phyloP scores from a whole-genome alignment of 2,329 filamentous ascomycete species.

The Pezicula radicicola region DNA sequence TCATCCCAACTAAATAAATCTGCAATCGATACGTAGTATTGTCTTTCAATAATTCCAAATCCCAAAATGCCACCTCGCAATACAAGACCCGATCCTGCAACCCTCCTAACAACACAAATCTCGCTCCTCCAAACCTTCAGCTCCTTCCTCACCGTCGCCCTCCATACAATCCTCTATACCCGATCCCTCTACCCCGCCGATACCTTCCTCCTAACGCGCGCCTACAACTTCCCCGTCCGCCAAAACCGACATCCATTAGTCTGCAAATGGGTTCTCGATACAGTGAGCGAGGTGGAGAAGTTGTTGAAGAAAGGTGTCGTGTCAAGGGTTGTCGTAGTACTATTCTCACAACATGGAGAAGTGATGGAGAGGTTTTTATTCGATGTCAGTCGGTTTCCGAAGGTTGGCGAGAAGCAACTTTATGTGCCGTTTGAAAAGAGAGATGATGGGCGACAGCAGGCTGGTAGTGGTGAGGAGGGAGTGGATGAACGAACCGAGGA shows the following conservation, averaged over 20 bases:
- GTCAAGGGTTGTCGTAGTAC: constrained; percentile 31
- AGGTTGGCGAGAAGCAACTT: constrained; percentile 28
- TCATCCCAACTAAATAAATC: too few relatives aligned
- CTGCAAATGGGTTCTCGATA: constrained; percentile 67
- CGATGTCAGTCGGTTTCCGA: constrained; percentile 35
- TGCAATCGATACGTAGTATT: too few relatives aligned
- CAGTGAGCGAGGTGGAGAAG: constrained; percentile 55
- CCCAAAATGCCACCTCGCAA: not conserved
- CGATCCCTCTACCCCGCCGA: constrained; percentile 62
- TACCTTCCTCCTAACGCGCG: constrained; percentile 64
- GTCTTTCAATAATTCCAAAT: too few relatives aligned
- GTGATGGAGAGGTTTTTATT: constrained; percentile 40
- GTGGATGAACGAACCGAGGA: constrained; percentile 3
- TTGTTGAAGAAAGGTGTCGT: constrained; percentile 54
- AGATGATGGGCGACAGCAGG: constrained; percentile 3
- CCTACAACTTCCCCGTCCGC: constrained; percentile 69
- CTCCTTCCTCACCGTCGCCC: constrained; percentile 65
- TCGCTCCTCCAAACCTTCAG: constrained; percentile 56
- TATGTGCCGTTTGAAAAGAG: constrained; percentile 32
- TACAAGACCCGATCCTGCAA: not conserved
- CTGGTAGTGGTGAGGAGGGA: constrained; percentile 4
- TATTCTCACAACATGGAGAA: constrained; percentile 29
- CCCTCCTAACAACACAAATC: constrained; percentile 20
- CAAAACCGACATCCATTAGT: constrained; percentile 69
- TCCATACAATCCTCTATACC: constrained; percentile 69